These are phyloP conservation scores for Sanguinoderma infundibulare DNA, from an alignment of 1,284 basidiomycete genomes.

Conservation along the genomic window DNA sequence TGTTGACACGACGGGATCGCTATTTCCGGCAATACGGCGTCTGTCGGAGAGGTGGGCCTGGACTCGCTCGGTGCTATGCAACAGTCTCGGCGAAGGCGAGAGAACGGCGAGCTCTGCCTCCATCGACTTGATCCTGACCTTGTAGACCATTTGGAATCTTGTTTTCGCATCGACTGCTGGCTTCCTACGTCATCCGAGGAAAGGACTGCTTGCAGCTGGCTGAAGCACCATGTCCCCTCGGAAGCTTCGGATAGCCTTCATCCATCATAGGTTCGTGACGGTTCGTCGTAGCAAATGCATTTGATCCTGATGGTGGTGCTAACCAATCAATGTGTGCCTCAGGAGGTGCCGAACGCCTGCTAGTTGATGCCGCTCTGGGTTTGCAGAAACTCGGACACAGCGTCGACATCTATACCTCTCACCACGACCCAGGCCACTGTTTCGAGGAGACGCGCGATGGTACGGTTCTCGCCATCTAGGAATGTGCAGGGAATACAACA, in stretches of 20 bases:
- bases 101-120: too few relatives aligned
- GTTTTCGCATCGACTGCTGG: too few relatives aligned
- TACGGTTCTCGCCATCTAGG: slow-evolving; percentile 33
- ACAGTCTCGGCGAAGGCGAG: too few relatives aligned
- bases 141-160: too few relatives aligned
- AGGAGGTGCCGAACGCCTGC: slow-evolving; percentile 95
- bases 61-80: too few relatives aligned
- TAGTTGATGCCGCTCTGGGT: slow-evolving; percentile 95
- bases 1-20: too few relatives aligned
- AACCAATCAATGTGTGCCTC: slow-evolving; percentile 3
- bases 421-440: slow-evolving; percentile 85
- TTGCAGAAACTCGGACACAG: slow-evolving; percentile 85
- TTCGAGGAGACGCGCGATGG: slow-evolving; percentile 93
- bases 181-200: too few relatives aligned
- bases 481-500: slow-evolving; percentile 2
- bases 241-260: slow-evolving; percentile 68
- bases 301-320: too few relatives aligned
- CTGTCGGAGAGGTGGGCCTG: too few relatives aligned
- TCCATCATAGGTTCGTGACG: slow-evolving; percentile 92
- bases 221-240: slow-evolving; percentile 5
- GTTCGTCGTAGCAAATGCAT: too few relatives aligned
- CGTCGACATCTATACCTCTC: slow-evolving; percentile 94
- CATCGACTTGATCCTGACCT: too few relatives aligned
- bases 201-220: neutral
- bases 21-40: too few relatives aligned